Base-by-base conservation (phyloP, 306 rosid genomes). In the Delonix regia region DNA sequence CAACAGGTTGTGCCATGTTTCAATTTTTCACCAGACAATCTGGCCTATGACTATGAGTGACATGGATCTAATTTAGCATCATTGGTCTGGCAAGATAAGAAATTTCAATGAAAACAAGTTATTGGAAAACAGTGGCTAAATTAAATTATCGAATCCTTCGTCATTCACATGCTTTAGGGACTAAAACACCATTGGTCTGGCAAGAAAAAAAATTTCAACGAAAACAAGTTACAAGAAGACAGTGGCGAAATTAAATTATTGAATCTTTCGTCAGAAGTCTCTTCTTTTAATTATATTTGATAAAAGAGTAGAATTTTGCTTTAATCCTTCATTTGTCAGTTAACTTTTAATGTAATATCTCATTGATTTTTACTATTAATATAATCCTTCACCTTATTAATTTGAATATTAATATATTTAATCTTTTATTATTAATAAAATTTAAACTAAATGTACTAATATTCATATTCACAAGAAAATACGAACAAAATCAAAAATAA, bases 111-210 rank as follows among this genome's bases (percentile, higher is more conserved):
- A 16, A n/a, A 38, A 33, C 0, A 64, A 64, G 49, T 36, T 36
- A 4, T 0, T 10, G 47, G 70, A 4, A 36, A 16, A 64, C 48
- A 63, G 15, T 1, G 38, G 70, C 7, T 16, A 64, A 34, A 34
- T 64, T 64, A 4, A 22, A 64, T 64, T 36, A 36, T 34, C 10
- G 70, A 38, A 22, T 63, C 22, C 9, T n/a, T 18, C 27, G 27
- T 36, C 69, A n/a, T 63, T n/a, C 69, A 63, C 69, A 64, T n/a
- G 48, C n/a, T 38, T n/a, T 25, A 64, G 48, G 48, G 1, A 12
- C n/a, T n/a, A n/a, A n/a, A n/a, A n/a, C 52, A 47, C 14, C 2
- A 47, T 47, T 47, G 52, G 52, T 12, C 14, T 13, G 52, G 52
- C 49, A 12, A 15, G 52, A 47, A 12, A 13, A 47, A 0, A 47